Evolutionary conservation across 2,329 filamentous ascomycete genomes (phyloP).

Genomic region (Cyanodermella asteris): DNA sequence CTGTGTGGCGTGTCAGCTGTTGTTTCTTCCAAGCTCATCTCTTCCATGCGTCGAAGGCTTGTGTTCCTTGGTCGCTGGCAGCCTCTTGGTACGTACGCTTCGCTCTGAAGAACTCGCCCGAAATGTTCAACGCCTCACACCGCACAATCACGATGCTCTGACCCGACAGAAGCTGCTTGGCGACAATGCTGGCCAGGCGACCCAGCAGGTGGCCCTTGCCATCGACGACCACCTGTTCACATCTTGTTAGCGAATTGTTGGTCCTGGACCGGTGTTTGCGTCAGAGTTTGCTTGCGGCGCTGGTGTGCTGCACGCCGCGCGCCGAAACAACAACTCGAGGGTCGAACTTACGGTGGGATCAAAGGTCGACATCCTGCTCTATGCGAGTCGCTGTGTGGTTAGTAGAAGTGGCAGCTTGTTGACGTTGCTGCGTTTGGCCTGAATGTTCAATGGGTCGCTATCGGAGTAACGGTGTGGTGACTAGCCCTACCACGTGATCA

Average conservation of each 20-base stretch:
- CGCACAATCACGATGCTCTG: constrained; percentile 99
- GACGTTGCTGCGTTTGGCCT: too few species aligned
- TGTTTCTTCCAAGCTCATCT: constrained; percentile 1
- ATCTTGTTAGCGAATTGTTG: constrained; percentile 4
- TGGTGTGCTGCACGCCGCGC: background rate
- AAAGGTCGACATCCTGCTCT: constrained; percentile 46
- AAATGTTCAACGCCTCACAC: constrained; percentile 99
- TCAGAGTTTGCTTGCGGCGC: background rate
- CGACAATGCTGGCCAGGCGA: constrained; percentile 91
- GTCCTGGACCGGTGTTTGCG: background rate
- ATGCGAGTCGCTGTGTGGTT: too few species aligned
- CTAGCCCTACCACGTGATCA: background rate
- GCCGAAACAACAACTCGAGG: constrained; percentile 1
- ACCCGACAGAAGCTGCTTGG: constrained; percentile 96
- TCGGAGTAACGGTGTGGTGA: background rate
- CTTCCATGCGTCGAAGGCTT: constrained; percentile 3
- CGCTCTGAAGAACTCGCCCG: constrained; percentile 99
- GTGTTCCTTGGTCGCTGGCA: constrained; percentile 11
- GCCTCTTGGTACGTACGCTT: constrained; percentile 84
- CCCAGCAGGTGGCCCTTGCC: constrained; percentile 99
- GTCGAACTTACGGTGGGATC: constrained; percentile 34
- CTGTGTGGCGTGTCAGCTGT: constrained; percentile 30
- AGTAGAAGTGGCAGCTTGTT: too few species aligned
- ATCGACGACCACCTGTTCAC: constrained; percentile 77
- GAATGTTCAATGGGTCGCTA: background rate